Base-by-base conservation (phyloP, 768 basidiomycete genomes). In the Phanerodontia chrysosporium region DNA sequence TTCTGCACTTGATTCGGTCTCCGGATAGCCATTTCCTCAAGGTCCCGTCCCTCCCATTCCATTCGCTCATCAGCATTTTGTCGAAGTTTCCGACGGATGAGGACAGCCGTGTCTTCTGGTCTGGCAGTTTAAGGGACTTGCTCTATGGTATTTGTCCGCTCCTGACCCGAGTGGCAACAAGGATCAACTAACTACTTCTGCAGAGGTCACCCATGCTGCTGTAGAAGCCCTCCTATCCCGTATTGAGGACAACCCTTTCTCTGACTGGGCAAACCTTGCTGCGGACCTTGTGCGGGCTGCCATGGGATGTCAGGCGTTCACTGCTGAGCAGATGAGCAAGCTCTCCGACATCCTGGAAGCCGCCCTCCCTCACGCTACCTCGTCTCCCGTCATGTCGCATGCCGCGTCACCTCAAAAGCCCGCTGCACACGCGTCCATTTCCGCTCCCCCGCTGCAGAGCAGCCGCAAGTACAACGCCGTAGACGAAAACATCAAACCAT, bases 1-100 rank as follows among this genome's bases (percentile, higher is more conserved):
- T 94, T 44, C 62, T 85, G 58, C 81, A 85, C 61, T 80, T 93
- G 32, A 86, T 94, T 65, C 83, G 83, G 60, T 84, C 86, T 28
- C 90, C 89, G 1, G 89, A 91, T 89, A 86, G 89, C 18, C 92
- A 91, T 69, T 94, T 93, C 76, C 76, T 94, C 65, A 94, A 94
- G 75, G 89, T 89, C 27, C 86, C 90, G 2, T 86, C 83, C 2
- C 78, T 94, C 45, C 92, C 92, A 0, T 92, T 89, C 76, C 83
- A 92, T 69, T 83, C 81, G n/a, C 78, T 94, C 46, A 78, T 85
- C 60, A 87, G 87, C 60, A 78, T 91, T 55, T 68, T 93, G 60
- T 81, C 80, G 64, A 93, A 92, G 72, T 90, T 92, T 73, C 92
- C 91, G 0, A 74, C 79, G 25, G 89, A 92, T 63, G 76, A 82